Base-by-base conservation (phyloP, 768 basidiomycete genomes). In the Suillus variegatus region DNA sequence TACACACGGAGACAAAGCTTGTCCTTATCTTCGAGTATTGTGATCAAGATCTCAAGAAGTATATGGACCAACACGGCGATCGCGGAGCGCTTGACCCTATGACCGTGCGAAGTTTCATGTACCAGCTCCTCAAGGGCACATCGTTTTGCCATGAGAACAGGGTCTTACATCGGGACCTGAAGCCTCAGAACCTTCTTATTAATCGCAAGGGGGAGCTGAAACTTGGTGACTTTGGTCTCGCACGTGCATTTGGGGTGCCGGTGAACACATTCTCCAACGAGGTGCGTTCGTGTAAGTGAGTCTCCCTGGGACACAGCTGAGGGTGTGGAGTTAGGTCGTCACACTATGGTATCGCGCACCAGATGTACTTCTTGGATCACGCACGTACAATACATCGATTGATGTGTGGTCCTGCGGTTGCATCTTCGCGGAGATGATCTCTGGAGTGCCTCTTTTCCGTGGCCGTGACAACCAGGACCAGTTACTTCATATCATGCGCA, bases 381-480 rank as follows among this genome's bases (percentile, higher is more conserved):
- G 97, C 65, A 99, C 97, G 22, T 99, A 99, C 76, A 96, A 91
- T 80, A 99, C 97, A 3, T 95, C 93, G 38, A 99, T 99, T 71
- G 97, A 99, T 76, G 92, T 99, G 60, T 99, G 97, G 97, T 95
- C 94, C 16, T 97, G 95, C 64, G 97, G 97, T 12, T 99, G 97
- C 76, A 99, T 99, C 74, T 97, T 99, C 75, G 97, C 97, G 22
- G 97, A 99, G 79, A 99, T 99, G 97, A 99, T 99, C 66, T 90
- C 93, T 22, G 97, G 97, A 2, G 91, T 95, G 6, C 97, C 97
- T 35, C 85, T 99, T 36, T 99, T 99, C 84, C 85, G 97, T 68
- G 97, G 97, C 25, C 83, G 97, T 67, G 97, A 99, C 76, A 98
- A 98, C 73, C 92, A 95, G 69, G 97, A 99, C 76, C 97, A 99